These are phyloP conservation scores for Lipomyces mesembrius DNA, from an alignment of 805 yeast genomes.

Conservation along the genomic window DNA sequence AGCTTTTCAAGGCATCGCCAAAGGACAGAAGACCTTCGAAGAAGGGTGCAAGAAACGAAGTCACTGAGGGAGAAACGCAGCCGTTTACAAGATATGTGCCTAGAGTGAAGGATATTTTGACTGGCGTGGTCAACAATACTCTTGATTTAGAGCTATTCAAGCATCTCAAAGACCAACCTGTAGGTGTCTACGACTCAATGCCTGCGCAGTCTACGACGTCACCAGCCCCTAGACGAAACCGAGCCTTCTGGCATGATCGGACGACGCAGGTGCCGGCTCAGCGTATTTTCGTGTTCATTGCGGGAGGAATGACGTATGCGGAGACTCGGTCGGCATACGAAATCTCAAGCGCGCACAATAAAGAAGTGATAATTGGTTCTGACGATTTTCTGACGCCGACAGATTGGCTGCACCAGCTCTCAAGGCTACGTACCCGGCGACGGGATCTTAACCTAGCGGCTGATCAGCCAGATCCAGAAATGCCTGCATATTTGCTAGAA, in stretches of 20 bases:
- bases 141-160: conserved; percentile 70
- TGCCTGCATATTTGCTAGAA: conserved; percentile 45
- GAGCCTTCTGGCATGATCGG: conserved; percentile 35
- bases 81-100: conserved; percentile 67
- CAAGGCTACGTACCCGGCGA: conserved; percentile 42
- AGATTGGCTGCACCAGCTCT: conserved; percentile 43
- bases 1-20: conserved; percentile 53
- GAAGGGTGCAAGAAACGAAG: conserved; percentile 20
- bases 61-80: conserved; percentile 40
- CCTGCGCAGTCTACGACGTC: conserved; percentile 8
- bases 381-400: conserved; percentile 64
- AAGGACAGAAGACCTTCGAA: conserved; percentile 51
- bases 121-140: conserved; percentile 53
- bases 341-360: conserved; percentile 61
- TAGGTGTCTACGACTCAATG: conserved; percentile 38
- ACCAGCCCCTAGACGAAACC: conserved; percentile 24
- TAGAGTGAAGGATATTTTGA: conserved; percentile 63
- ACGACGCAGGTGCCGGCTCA: conserved; percentile 51
- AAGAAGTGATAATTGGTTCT: conserved; percentile 81
- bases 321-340: conserved; percentile 80
- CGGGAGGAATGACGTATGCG: conserved; percentile 88
- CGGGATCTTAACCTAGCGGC: conserved; percentile 42
- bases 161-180: conserved; percentile 74
- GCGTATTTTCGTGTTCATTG: conserved; percentile 74
- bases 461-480: conserved; percentile 42